Percentiles rank a stretch among this genome's conserved stretches.
Evolutionary conservation across 2,329 filamentous ascomycete genomes (phyloP).

Genomic region (Clarireedia paspali): DNA sequence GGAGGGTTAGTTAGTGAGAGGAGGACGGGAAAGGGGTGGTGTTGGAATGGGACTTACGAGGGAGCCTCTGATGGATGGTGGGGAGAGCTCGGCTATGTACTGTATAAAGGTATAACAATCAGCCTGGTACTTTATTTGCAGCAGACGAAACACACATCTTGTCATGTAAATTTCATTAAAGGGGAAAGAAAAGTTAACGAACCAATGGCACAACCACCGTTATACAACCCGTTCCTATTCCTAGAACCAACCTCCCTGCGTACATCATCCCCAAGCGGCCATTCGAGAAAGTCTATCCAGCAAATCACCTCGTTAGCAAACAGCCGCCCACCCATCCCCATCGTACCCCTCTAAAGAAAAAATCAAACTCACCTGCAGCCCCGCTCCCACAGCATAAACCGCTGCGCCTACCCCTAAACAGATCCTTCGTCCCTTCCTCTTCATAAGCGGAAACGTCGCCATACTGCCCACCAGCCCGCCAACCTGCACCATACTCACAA

Average conservation of each 20-base stretch:
- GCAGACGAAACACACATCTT: neutral
- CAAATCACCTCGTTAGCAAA: neutral
- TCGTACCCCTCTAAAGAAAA: neutral
- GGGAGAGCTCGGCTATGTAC: constrained; percentile 25
- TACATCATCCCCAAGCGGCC: constrained; percentile 21
- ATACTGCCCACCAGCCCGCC: constrained; percentile 19
- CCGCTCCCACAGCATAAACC: constrained; percentile 14
- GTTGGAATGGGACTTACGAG: neutral
- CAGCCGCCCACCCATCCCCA: neutral
- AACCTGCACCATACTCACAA: constrained; percentile 23
- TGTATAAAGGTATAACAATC: neutral
- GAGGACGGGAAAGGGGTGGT: neutral
- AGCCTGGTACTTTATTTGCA: neutral
- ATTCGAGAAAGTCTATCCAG: constrained; percentile 16
- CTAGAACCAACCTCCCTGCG: constrained; percentile 19
- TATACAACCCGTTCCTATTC: constrained; percentile 18
- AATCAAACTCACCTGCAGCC: constrained; percentile 15
- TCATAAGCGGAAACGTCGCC: constrained; percentile 18
- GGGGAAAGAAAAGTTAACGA: neutral
- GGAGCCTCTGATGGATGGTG: constrained; percentile 19
- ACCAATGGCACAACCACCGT: constrained; percentile 23
- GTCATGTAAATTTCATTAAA: neutral
- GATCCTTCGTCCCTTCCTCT: constrained; percentile 14
- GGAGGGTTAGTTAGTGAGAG: neutral
- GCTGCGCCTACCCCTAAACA: constrained; percentile 9